Base-by-base conservation (phyloP, 805 yeast species). In the Saccharomycopsis schoenii region DNA sequence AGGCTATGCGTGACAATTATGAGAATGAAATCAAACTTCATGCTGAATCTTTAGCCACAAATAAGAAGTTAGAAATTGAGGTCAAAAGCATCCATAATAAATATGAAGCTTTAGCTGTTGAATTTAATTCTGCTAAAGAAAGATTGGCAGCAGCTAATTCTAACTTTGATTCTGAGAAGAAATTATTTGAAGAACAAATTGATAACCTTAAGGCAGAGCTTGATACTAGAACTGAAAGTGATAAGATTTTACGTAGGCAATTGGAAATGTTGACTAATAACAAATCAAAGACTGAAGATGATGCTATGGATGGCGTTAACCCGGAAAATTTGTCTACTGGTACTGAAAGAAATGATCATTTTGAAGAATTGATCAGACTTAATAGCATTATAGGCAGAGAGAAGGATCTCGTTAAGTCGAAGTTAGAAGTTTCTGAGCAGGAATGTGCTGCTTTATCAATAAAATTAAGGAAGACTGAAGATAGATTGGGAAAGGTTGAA, bases 391-490 rank as follows among this genome's bases (percentile, higher is more conserved):
- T 90, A 61, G 84, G 92, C 55, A 83, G 86, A 63, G 96, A 89
- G 66, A 87, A 85, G 67, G 96, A 90, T 64, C 76, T 85, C 4
- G 77, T 84, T 1, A 85, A 83, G 56, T 79, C 83, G 9, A 87
- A 84, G 66, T 73, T 83, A 37, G 82, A 80, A 55, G 73, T 76
- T 43, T 71, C 80, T 2, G 69, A 72, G 11, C 81, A 83, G 61
- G 94, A 88, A 66, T 78, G 79, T 60, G 76, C 74, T 42, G 74
- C 81, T 43, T 71, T 84, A 36, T 78, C 81, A 64, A 82, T 81
- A 62, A 77, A 78, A 43, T 73, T 86, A 51, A 76, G 76, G 1
- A 72, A 76, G 58, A 70, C 79, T 1, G 76, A 73, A 36, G 68
- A 77, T 54, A 87, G 86, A 64, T 71, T 88, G 15, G 80, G 76